These are phyloP conservation scores for Citrus inodora DNA, from an alignment of 345 rosid genomes.

Conservation along the genomic window DNA sequence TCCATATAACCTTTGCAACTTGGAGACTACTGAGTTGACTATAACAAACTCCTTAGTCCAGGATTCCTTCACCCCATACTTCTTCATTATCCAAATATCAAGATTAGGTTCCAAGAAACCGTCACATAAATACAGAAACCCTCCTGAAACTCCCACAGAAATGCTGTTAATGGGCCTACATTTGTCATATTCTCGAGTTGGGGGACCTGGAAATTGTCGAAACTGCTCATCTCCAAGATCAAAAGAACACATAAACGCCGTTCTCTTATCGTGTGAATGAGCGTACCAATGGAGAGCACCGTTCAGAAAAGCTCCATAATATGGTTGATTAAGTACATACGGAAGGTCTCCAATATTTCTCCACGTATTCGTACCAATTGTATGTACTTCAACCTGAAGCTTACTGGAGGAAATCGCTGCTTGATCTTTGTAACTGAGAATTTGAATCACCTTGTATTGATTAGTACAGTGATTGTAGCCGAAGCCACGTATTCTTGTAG, in stretches of 20 bases:
- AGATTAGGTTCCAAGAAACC: background rate
- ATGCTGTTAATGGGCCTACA: slow-evolving; percentile 15
- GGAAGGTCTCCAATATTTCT: slow-evolving; percentile 21
- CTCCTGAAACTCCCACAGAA: slow-evolving; percentile 19
- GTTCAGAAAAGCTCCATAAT: slow-evolving; percentile 32
- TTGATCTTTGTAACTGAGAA: slow-evolving; percentile 27
- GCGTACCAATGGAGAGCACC: slow-evolving; percentile 14
- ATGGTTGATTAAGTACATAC: slow-evolving; percentile 12
- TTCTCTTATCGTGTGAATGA: background rate
- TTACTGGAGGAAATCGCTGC: background rate
- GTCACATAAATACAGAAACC: slow-evolving; percentile 32
- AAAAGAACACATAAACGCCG: slow-evolving; percentile 14
- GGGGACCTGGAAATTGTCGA: slow-evolving; percentile 10
- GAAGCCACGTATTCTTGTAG: slow-evolving; percentile 41
- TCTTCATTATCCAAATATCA: slow-evolving; percentile 31
- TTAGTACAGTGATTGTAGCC: slow-evolving; percentile 31
- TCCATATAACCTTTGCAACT: slow-evolving; percentile 14
- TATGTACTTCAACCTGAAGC: slow-evolving; percentile 31
- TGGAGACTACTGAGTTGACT: background rate
- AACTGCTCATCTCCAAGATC: slow-evolving; percentile 26
- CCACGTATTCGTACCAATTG: slow-evolving; percentile 32
- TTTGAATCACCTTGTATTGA: slow-evolving; percentile 45
- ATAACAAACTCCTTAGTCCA: slow-evolving; percentile 29
- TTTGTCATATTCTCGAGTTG: background rate
- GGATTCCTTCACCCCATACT: slow-evolving; percentile 24